Conservation (phyloP, 2,329 filamentous ascomycete species). For the Aspergillus brasiliensis region DNA sequence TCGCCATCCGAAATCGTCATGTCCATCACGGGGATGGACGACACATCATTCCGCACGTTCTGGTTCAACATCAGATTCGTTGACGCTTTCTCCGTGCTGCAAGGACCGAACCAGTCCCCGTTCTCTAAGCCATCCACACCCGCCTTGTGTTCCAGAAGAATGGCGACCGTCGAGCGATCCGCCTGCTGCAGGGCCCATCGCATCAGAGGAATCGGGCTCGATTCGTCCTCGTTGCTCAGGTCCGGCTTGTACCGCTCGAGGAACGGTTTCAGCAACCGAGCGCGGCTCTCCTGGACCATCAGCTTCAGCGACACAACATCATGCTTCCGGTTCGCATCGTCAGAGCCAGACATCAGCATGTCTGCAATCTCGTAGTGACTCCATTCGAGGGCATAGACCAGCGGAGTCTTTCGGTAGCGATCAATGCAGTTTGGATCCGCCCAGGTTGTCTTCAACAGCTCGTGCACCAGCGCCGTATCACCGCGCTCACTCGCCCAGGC, state of each 20-base stretch:
- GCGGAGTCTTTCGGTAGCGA: conserved; percentile 17
- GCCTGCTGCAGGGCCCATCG: conserved; percentile 20
- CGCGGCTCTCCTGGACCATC: conserved; percentile 16
- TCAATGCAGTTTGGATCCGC: conserved; percentile 19
- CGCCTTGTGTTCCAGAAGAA: conserved; percentile 19
- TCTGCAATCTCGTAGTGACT: conserved; percentile 18
- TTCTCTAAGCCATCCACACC: conserved; percentile 14
- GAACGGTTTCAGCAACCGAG: conserved; percentile 16
- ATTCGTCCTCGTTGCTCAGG: conserved; percentile 14
- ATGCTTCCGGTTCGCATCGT: not conserved
- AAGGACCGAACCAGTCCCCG: conserved; percentile 19
- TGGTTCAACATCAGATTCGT: conserved; percentile 1
- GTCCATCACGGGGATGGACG: conserved; percentile 15
- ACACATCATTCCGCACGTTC: too few relatives aligned
- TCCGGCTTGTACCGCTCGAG: conserved; percentile 15
- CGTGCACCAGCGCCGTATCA: conserved; percentile 9
- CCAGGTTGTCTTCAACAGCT: conserved; percentile 16
- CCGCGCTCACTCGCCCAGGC: conserved; percentile 20
- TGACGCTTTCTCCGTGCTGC: conserved; percentile 8
- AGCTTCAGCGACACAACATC: conserved; percentile 17
- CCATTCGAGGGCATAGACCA: conserved; percentile 20
- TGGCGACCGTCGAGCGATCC: conserved; percentile 16
- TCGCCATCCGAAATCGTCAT: conserved; percentile 14
- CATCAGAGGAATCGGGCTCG: conserved; percentile 15
- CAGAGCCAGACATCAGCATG: conserved; percentile 12